A percentile compares a stretch with the other conserved stretches of the same genome.
Conservation (phyloP, 129 eudicot species). For the Heracleum sosnowskyi region DNA sequence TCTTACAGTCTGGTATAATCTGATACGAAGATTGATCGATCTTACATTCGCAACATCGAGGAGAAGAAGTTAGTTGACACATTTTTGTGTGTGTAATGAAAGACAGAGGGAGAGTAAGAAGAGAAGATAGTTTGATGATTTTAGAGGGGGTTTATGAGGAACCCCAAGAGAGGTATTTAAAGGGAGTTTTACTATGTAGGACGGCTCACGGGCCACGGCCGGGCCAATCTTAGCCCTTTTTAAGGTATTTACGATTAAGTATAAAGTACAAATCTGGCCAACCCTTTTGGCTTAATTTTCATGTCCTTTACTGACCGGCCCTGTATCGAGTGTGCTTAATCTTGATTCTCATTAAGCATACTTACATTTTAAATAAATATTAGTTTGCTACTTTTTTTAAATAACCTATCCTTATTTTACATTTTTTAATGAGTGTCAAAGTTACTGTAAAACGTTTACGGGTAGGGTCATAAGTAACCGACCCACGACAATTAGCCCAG, state of each 20-base stretch:
- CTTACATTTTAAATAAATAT: background rate
- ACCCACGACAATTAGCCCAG: constrained; percentile 7
- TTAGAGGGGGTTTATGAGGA: constrained; percentile 26
- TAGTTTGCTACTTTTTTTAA: background rate
- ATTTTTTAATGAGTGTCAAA: constrained; percentile 5
- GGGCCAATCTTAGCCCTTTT: background rate
- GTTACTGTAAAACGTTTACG: background rate
- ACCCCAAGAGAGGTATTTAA: constrained; percentile 24
- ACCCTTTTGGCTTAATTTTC: constrained; percentile 4
- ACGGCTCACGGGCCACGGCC: background rate
- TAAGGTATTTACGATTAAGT: background rate
- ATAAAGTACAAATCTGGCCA: background rate
- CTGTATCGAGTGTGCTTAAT: background rate
- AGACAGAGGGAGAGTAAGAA: constrained; percentile 9
- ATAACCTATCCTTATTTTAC: too few relatives aligned
- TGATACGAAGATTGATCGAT: constrained; percentile 25
- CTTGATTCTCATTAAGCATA: background rate
- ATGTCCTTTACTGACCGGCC: background rate
- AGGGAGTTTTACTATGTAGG: background rate
- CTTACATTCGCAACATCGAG: constrained; percentile 23
- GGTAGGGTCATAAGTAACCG: constrained; percentile 3
- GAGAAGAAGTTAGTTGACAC: constrained; percentile 44
- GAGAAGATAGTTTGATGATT: constrained; percentile 23
- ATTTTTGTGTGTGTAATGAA: constrained; percentile 18
- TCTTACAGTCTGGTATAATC: constrained; percentile 9